Base-by-base conservation (phyloP, 768 basidiomycete species). In the Rhodotorula diobovata region DNA sequence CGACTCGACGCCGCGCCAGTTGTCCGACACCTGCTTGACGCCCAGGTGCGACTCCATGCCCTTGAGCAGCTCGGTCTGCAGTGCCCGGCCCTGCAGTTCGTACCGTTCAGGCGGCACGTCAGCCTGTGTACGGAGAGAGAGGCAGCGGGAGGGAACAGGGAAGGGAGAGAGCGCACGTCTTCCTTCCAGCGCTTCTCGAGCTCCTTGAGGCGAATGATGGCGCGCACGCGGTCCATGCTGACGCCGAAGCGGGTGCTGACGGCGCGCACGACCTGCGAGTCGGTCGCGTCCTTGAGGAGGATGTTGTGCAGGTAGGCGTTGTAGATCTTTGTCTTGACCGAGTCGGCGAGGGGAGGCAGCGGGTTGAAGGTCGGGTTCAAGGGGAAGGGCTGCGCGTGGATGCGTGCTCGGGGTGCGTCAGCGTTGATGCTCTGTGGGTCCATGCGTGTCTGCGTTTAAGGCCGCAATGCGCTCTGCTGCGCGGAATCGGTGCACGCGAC, bases 1-100 rank as follows among this genome's bases (percentile, higher is more conserved):
- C 16, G n/a, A 10, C 51, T 74, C 73, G 56, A 63, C 35, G 4
- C 73, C 73, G 1, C 61, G 53, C 73, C 73, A 74, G 37, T 66
- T 45, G 30, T 74, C 73, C 30, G 45, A 28, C 20, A 67, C 67
- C 57, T 64, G 66, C 54, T 58, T 48, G 30, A 89, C 86, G 50
- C 86, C 88, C 39, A 96, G 83, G 10, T 90, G 79, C 51, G 81
- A 81, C 76, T 96, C 92, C 93, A 96, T 96, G 28, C 89, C 90
- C 55, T 80, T 78, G 14, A 83, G 85, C 80, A 94, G 92, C 16
- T 90, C 90, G 0, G 86, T 89, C 82, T 96, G 93, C 10, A 93
- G 77, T 7, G 82, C 79, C 77, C 86, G 86, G 50, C 82, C 83
- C 89, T 91, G 74, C 39, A 53, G n/a, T n/a, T n/a, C 70, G 39